Conservation (phyloP, 352 stramenopile genomes). For the Globisporangium cystogenes region DNA sequence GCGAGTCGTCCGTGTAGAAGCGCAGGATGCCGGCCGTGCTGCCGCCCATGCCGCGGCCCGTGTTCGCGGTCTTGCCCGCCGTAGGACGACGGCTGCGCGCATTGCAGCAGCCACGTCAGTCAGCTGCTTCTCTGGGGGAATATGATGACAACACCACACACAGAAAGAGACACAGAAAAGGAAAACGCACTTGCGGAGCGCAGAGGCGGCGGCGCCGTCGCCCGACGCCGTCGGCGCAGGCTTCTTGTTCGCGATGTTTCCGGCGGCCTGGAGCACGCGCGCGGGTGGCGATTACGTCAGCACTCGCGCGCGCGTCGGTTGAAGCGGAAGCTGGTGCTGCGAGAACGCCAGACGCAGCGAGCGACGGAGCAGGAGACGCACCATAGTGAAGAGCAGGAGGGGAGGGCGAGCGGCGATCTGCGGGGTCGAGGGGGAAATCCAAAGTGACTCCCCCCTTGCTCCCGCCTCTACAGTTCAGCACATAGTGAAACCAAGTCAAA, state of each 20-base stretch:
- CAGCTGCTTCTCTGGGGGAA: neutral
- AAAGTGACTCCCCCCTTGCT: conserved; percentile 10
- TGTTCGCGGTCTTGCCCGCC: conserved; percentile 51
- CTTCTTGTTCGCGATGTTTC: conserved; percentile 55
- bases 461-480: neutral
- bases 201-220: conserved; percentile 63
- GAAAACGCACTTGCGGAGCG: conserved; percentile 53
- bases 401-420: neutral
- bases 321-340: too few relatives aligned
- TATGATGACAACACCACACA: too few relatives aligned
- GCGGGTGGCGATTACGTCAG: too few relatives aligned
- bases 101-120: neutral
- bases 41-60: conserved; percentile 74
- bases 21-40: conserved; percentile 92
- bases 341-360: too few relatives aligned
- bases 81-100: conserved; percentile 44
- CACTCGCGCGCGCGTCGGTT: too few relatives aligned
- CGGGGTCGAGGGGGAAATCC: conserved; percentile 11
- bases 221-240: conserved; percentile 49
- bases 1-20: conserved; percentile 97
- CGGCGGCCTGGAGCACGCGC: conserved; percentile 19
- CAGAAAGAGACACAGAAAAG: conserved; percentile 2
- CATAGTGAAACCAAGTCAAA: neutral
- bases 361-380: conserved; percentile 1
- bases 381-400: conserved; percentile 3